These are phyloP conservation scores for Syzygium syzygioides DNA, from an alignment of 441 rosid genomes.

Conservation along the genomic window DNA sequence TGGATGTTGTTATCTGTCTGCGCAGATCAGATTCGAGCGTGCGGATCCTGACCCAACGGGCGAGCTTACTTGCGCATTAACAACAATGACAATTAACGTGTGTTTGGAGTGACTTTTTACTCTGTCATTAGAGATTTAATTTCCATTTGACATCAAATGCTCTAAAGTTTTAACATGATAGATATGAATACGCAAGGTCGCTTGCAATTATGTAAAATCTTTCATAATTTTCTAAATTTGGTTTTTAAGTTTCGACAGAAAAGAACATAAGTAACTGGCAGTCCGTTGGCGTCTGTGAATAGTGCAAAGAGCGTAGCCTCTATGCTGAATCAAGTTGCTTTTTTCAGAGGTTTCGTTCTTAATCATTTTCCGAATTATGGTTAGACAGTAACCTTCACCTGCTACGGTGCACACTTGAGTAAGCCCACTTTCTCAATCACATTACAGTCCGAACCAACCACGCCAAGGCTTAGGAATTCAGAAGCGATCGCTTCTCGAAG, in stretches of 20 bases:
- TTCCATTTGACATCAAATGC: neutral
- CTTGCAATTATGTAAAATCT: neutral
- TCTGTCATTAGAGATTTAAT: neutral
- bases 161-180: neutral
- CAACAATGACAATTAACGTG: no score
- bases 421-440: neutral
- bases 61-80: no score
- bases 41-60: no score
- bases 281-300: neutral
- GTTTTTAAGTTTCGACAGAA: neutral
- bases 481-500: neutral
- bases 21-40: no score
- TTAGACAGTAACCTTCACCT: neutral
- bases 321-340: neutral
- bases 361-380: neutral
- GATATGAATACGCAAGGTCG: neutral
- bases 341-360: neutral
- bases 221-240: neutral
- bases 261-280: neutral
- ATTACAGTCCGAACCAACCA: neutral
- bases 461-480: neutral
- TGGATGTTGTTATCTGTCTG: no score
- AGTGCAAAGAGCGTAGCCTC: neutral
- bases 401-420: neutral
- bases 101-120: no score